These are phyloP conservation scores for Nematodospora valgi DNA, from an alignment of 805 yeast genomes.

Conservation along the genomic window DNA sequence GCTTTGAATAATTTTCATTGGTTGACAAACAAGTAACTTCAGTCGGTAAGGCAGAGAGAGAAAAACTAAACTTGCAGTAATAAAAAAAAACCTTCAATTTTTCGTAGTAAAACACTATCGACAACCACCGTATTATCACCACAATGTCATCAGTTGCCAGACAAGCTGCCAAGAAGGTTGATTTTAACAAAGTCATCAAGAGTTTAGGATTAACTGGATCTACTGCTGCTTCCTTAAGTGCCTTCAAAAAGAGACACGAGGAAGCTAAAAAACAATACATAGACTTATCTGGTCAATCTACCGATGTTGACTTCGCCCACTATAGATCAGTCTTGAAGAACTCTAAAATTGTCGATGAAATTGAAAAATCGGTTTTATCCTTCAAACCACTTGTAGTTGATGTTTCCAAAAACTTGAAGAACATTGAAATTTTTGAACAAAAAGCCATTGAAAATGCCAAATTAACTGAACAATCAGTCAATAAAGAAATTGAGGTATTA, in stretches of 20 bases:
- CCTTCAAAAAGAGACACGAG: constrained; percentile 97
- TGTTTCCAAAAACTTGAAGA: constrained; percentile 82
- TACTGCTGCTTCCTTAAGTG: constrained; percentile 82
- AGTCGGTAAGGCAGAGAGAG: too few species aligned
- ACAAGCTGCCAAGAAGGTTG: constrained; percentile 79
- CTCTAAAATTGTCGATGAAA: constrained; percentile 70
- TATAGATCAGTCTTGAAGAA: constrained; percentile 83
- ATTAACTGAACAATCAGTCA: constrained; percentile 85
- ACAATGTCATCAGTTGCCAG: constrained; percentile 43
- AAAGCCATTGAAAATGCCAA: constrained; percentile 95
- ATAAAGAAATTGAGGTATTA: constrained; percentile 80
- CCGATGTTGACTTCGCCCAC: constrained; percentile 74
- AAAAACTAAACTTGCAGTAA: too few species aligned
- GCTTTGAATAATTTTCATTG: too few species aligned
- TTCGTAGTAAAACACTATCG: background rate
- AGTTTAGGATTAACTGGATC: constrained; percentile 89
- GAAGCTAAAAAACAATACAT: constrained; percentile 86
- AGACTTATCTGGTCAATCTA: constrained; percentile 68
- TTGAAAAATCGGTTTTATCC: constrained; percentile 68
- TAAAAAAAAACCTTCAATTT: too few species aligned
- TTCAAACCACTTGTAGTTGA: constrained; percentile 87
- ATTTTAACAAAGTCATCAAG: constrained; percentile 90
- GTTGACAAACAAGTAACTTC: too few species aligned
- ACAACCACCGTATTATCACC: constrained; percentile 2
- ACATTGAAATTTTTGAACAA: constrained; percentile 89